phyloP scores from a whole-genome alignment of 768 basidiomycete genomes.

The Suillus brevipes region DNA sequence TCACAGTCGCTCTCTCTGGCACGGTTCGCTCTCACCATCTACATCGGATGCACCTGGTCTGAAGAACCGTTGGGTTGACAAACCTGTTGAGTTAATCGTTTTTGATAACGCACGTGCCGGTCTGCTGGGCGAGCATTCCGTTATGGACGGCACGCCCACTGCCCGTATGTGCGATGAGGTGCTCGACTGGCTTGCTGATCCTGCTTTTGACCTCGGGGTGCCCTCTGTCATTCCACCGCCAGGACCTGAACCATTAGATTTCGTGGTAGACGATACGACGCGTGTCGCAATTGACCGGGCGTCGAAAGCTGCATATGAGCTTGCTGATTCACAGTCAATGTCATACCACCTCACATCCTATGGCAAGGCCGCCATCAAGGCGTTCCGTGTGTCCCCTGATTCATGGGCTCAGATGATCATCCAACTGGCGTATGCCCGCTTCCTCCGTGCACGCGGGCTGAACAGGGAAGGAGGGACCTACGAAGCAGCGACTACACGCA shows the following conservation, averaged over 20 bases:
- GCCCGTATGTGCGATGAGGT: conserved; percentile 71
- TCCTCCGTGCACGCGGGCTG: conserved; percentile 35
- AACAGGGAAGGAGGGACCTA: conserved; percentile 73
- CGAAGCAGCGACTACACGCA: conserved; percentile 89
- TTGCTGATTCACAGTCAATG: conserved; percentile 65
- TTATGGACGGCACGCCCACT: conserved; percentile 89
- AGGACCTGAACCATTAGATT: conserved; percentile 59
- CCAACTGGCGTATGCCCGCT: conserved; percentile 83
- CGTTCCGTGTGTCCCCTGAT: conserved; percentile 87
- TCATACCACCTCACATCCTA: conserved; percentile 67
- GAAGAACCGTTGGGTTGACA: conserved; percentile 84
- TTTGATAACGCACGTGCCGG: conserved; percentile 82
- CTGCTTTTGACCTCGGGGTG: conserved; percentile 64
- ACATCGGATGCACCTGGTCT: conserved; percentile 44
- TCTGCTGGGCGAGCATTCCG: conserved; percentile 89
- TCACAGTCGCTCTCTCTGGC: conserved; percentile 77
- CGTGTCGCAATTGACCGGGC: conserved; percentile 56
- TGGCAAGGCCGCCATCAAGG: conserved; percentile 85
- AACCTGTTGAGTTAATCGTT: conserved; percentile 84
- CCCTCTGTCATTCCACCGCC: conserved; percentile 16
- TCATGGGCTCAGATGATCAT: conserved; percentile 93
- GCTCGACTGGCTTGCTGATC: conserved; percentile 56
- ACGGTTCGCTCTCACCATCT: conserved; percentile 30
- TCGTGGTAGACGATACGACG: conserved; percentile 39
- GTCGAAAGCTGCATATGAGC: conserved; percentile 51